Evolutionary conservation across 2,329 filamentous ascomycete species (phyloP), one percentile per base, ranked within the genome.

Genomic region (Parascedosporium putredinis): DNA sequence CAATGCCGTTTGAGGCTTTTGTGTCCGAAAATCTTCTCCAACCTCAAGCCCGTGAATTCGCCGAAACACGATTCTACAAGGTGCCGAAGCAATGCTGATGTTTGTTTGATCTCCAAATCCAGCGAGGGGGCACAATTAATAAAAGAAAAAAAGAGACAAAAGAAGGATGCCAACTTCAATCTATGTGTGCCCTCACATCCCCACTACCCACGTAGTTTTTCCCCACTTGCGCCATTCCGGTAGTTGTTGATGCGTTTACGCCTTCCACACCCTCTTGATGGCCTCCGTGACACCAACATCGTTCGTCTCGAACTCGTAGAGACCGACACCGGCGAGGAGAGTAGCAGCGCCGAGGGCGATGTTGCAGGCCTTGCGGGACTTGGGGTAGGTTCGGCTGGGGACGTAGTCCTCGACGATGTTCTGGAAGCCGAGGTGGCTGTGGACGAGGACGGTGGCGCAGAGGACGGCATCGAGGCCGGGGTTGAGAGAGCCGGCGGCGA

Each of bases 301-400:
- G 64, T 96, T 97, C 27, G 93, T 98, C 82, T 98, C 93, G 61
- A 97, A 97, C 69, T 97, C 91, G 71, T 98, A 98, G 62, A 97
- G 76, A 51, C 90, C 90, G 56, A 95, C 76, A 47, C 86, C 89
- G 55, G 90, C 87, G 48, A 88, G 72, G 52, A 91, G 74, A 9
- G 94, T 96, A 53, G 79, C 83, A 43, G 75, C 70, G 62, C 90
- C 89, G 55, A 97, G 79, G 33, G 75, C 72, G 89, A 89, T 97
- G 67, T 78, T 79, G 64, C 83, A 75, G n/a, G 73, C 50, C 62
- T 79, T 82, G 64, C 80, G 79, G 53, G 79, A 68, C 56, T 76
- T 79, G 47, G 89, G 87, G 57, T 86, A 76, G 59, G 81, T 76
- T 63, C 76, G 76, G 56, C 67, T 70, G 57, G 91, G 91, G 60